Base-by-base conservation (phyloP, 495 filamentous ascomycete genomes). In the Aspergillus olivimuriae region DNA sequence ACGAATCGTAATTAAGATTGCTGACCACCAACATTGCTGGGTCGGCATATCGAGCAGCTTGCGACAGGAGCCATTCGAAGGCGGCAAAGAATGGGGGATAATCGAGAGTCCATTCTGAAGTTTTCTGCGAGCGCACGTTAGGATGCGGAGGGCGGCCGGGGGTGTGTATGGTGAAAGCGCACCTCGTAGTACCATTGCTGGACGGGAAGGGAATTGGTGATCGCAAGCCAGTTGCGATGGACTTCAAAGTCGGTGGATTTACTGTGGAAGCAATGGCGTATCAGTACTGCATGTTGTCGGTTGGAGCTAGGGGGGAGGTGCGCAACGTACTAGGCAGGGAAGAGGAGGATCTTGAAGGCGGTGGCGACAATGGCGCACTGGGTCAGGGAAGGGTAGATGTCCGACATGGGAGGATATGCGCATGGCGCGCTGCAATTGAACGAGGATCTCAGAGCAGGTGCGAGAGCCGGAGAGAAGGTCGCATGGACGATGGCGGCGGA, bases 221-320 rank as follows among this genome's bases (percentile, higher is more conserved):
- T 86, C 42, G 92, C 91, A 21, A 98, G 77, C 92, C 92, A 98
- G 68, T 96, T 97, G 41, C 92, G 83, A 64, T 97, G 92, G 41
- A 96, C 92, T 60, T 97, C 92, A 54, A 96, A 98, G 61, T 98
- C 92, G 48, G 91, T 97, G n/a, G 92, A 96, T 72, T 92, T 96
- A 72, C 92, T 97, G 50, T 34, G 21, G 17, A 19, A 18, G 22
- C 43, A 15, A 22, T 17, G 39, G 31, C 4, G 11, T 18, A 16
- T 50, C 16, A 45, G 40, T 28, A 34, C 12, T 12, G 33, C 11
- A 28, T 28, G 22, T 34, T 18, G 12, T 16, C 17, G 30, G 39
- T 18, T 17, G 39, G 19, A 45, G 16, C 16, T 39, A 30, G 20
- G 39, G 16, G 34, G 12, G 31, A 7, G 17, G 26, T 15, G 24